phyloP scores from a whole-genome alignment of 2,329 filamentous ascomycete genomes.

The Tolypocladium amazonense region DNA sequence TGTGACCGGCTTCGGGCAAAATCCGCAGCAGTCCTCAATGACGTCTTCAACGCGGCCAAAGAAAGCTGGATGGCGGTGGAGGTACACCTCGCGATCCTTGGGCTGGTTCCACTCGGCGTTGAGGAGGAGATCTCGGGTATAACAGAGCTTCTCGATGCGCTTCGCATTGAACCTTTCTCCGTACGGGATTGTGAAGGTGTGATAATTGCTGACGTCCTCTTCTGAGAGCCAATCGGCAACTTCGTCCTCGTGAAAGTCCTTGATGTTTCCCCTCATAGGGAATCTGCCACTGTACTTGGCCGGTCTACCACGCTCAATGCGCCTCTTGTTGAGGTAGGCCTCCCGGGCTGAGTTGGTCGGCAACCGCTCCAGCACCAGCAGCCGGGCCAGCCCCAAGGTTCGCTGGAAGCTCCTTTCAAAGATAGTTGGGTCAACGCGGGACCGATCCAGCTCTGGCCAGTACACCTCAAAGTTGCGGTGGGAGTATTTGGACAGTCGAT shows the following conservation, averaged over 20 bases:
- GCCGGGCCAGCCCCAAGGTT: constrained; percentile 65
- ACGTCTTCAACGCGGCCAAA: constrained; percentile 69
- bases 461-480: constrained; percentile 77
- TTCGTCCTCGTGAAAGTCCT: constrained; percentile 67
- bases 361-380: constrained; percentile 70
- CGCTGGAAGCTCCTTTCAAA: constrained; percentile 72
- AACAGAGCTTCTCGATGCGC: constrained; percentile 72
- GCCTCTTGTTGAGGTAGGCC: constrained; percentile 57
- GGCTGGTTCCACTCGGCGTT: constrained; percentile 81
- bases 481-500: constrained; percentile 75
- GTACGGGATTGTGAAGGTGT: constrained; percentile 65
- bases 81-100: constrained; percentile 62
- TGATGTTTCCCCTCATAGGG: constrained; percentile 58
- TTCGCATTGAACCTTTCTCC: constrained; percentile 51
- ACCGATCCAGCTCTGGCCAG: constrained; percentile 65
- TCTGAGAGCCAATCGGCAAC: constrained; percentile 73
- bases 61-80: constrained; percentile 79
- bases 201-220: constrained; percentile 68
- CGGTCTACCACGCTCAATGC: constrained; percentile 63
- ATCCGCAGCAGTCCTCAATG: constrained; percentile 71
- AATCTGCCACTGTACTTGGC: constrained; percentile 28
- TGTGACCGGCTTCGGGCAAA: constrained; percentile 59
- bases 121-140: constrained; percentile 69
- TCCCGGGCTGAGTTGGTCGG: constrained; percentile 61
- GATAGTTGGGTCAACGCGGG: constrained; percentile 74